Base-by-base conservation (phyloP, 176 grass and related monocot genomes). In the Juncus inflexus region DNA sequence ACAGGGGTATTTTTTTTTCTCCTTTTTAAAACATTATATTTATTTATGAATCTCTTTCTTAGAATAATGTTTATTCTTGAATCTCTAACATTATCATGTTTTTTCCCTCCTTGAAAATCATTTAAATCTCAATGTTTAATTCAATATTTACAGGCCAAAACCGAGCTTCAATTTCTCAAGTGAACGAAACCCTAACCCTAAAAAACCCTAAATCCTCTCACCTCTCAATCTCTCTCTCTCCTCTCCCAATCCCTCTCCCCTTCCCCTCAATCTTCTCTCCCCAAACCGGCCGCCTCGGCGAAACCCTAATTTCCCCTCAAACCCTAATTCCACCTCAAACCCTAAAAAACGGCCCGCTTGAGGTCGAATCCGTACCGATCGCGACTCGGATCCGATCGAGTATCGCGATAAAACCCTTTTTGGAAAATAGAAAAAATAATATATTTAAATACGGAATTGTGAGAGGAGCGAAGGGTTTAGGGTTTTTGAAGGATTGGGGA, bases 161-260 rank as follows among this genome's bases (percentile, higher is more conserved):
- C 43, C 67, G 80, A 12, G 89, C 85, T 35, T 86, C 80, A 3
- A 47, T 84, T 63, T 81, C 83, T 15, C 89, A 84, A 89, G 83
- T 99, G 50, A 80, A 92, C 59, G 62, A 83, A 72, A 64, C 14
- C 64, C 28, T 16, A 55, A 65, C 28, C 55, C 67, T 65, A 58
- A 49, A 4, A 0, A 63, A 52, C 54, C 85, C 85, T 51, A 84
- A 73, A 67, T 92, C 91, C 41, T 89, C 78, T 9, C 83, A 77
- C 65, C 80, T 99, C 41, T 84, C 94, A 2, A 71, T 78, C 11
- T 83, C 88, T 19, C 72, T 67, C 4, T 86, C 78, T 72, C 88
- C 94, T 0, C 77, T 92, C 6, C 83, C 85, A 9, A 81, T 99
- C 28, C 94, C 88, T 0, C 83, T 99, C n/a, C 85, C 94, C 0